Evolutionary conservation across 805 yeast species (phyloP).

Genomic region (Ogataea paradorogensis): DNA sequence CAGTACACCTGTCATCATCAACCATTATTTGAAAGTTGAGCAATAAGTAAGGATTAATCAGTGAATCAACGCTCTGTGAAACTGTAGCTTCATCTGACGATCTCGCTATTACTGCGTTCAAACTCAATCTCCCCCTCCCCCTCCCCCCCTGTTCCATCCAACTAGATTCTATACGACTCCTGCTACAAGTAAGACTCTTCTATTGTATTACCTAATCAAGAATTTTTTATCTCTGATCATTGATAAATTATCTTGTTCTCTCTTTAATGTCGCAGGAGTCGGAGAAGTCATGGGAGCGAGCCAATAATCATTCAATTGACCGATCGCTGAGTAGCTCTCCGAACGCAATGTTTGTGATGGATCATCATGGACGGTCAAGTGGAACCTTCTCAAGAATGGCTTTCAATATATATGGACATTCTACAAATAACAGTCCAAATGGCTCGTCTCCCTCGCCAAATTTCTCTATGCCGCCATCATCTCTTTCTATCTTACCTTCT

Average conservation of each 20-base stretch:
- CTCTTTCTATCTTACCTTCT: slow-evolving; percentile 20
- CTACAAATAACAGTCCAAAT: slow-evolving; percentile 19
- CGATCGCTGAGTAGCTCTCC: slow-evolving; percentile 23
- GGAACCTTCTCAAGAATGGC: slow-evolving; percentile 52
- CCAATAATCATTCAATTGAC: slow-evolving; percentile 3
- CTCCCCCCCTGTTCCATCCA: too few species aligned
- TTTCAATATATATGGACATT: slow-evolving; percentile 53
- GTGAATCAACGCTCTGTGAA: too few species aligned
- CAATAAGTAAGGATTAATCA: too few species aligned
- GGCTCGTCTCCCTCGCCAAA: slow-evolving; percentile 13
- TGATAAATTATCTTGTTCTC: too few species aligned
- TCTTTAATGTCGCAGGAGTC: slow-evolving; percentile 5
- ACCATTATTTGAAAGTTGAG: too few species aligned
- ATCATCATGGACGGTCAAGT: slow-evolving; percentile 29
- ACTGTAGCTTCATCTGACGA: too few species aligned
- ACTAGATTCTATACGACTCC: too few species aligned
- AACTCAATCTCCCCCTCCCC: too few species aligned
- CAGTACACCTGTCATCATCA: too few species aligned
- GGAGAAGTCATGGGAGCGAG: slow-evolving; percentile 4
- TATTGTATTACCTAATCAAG: too few species aligned
- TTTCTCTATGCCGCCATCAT: slow-evolving; percentile 21
- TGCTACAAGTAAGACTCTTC: too few species aligned
- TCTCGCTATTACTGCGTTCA: too few species aligned
- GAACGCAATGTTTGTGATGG: slow-evolving; percentile 21
- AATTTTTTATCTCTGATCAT: neutral